Conservation (phyloP, 768 basidiomycete species). For the Boletus insuetus region DNA sequence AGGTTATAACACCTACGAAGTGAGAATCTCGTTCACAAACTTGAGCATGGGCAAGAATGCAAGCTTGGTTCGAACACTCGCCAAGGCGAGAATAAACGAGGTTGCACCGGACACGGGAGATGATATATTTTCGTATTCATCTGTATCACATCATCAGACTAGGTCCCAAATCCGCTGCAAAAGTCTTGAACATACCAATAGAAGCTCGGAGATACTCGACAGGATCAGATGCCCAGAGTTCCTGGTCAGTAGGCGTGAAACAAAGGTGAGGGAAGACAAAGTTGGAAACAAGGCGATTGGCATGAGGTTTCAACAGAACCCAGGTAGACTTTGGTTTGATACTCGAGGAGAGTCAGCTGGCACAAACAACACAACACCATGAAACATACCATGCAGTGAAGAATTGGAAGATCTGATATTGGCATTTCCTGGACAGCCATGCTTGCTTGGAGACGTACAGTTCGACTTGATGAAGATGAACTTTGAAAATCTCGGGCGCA, state of each 20-base stretch:
- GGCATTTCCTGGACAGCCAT: conserved; percentile 82
- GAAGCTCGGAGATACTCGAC: conserved; percentile 76
- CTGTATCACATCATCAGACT: conserved; percentile 36
- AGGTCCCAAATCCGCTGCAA: background rate
- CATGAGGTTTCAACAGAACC: conserved; percentile 82
- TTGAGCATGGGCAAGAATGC: conserved; percentile 77
- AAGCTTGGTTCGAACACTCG: conserved; percentile 76
- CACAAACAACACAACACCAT: background rate
- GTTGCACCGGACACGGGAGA: conserved; percentile 79
- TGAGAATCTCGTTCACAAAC: conserved; percentile 73
- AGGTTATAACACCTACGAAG: conserved; percentile 44
- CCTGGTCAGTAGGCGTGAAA: conserved; percentile 64
- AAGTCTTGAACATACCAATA: conserved; percentile 50
- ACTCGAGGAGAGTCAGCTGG: conserved; percentile 40
- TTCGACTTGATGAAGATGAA: conserved; percentile 65
- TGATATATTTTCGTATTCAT: conserved; percentile 78
- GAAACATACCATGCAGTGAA: conserved; percentile 78
- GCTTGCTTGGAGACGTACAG: conserved; percentile 68
- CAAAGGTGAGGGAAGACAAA: conserved; percentile 88
- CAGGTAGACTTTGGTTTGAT: conserved; percentile 94
- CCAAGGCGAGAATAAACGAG: conserved; percentile 74
- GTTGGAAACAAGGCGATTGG: conserved; percentile 69
- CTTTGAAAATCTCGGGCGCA: conserved; percentile 84
- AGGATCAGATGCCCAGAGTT: conserved; percentile 79
- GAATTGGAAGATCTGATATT: conserved; percentile 81